phyloP scores from a whole-genome alignment of 208 protist genomes.

The Trypanosoma avium region DNA sequence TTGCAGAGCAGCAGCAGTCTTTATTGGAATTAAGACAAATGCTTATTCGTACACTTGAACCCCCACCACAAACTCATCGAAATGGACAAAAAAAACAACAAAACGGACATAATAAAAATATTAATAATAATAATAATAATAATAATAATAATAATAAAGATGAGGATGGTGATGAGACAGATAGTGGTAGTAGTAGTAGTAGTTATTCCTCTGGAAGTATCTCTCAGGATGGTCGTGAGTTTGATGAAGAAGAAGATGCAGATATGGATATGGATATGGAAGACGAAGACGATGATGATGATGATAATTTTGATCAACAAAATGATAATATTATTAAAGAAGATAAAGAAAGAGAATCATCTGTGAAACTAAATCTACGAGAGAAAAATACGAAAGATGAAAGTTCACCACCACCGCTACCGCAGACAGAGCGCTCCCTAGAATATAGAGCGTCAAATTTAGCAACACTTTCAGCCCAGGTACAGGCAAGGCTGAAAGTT shows the following conservation, averaged over 20 bases:
- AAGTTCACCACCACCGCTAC: background rate
- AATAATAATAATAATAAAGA: conserved; percentile 4
- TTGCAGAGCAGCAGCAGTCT: conserved; percentile 81
- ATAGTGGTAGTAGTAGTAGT: conserved; percentile 22
- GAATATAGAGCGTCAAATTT: conserved; percentile 11
- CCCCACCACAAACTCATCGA: conserved; percentile 9
- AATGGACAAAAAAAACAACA: too few relatives aligned
- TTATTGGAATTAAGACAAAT: conserved; percentile 82
- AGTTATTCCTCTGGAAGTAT: conserved; percentile 11
- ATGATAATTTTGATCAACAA: too few relatives aligned
- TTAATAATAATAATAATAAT: conserved; percentile 7
- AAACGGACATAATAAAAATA: too few relatives aligned
- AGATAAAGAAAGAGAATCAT: too few relatives aligned
- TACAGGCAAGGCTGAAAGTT: conserved; percentile 12
- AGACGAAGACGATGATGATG: too few relatives aligned
- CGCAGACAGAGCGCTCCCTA: background rate
- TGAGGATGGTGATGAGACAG: conserved; percentile 20
- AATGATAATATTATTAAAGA: too few relatives aligned
- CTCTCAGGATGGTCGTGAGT: conserved; percentile 14
- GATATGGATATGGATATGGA: too few relatives aligned
- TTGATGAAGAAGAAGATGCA: background rate
- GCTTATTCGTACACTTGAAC: conserved; percentile 74
- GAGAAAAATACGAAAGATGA: background rate
- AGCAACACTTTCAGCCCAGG: conserved; percentile 13
- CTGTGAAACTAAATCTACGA: too few relatives aligned